These are phyloP conservation scores for Lathyrus oleraceus DNA, from an alignment of 306 rosid species.

Conservation along the genomic window DNA sequence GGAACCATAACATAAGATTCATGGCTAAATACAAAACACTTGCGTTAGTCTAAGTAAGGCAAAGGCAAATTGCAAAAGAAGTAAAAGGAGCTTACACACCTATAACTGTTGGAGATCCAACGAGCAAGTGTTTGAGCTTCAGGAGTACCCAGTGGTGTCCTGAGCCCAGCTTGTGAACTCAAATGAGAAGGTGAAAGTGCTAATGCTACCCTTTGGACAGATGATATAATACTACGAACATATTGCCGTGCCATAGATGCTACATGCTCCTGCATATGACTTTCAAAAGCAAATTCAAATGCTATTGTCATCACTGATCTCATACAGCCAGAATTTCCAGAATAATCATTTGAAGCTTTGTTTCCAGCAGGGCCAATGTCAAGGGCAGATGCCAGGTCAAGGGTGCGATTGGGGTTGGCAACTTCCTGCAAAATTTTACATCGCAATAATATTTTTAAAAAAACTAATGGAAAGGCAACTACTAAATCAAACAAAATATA, in stretches of 20 bases:
- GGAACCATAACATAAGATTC: neutral
- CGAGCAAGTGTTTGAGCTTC: constrained; percentile 98
- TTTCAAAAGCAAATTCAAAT: constrained; percentile 95
- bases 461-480: neutral
- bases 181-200: constrained; percentile 96
- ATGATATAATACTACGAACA: constrained; percentile 93
- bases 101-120: constrained; percentile 96
- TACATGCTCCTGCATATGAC: constrained; percentile 98
- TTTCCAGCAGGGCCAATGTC: constrained; percentile 86
- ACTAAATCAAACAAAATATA: constrained; percentile 3
- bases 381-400: constrained; percentile 96
- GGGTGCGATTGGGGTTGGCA: constrained; percentile 94
- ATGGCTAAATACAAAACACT: neutral
- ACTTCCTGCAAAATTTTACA: constrained; percentile 64
- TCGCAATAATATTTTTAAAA: neutral
- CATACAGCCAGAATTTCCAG: constrained; percentile 68
- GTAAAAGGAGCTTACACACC: constrained; percentile 48
- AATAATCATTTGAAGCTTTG: constrained; percentile 60
- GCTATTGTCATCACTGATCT: constrained; percentile 99
- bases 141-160: constrained; percentile 88
- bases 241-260: constrained; percentile 98
- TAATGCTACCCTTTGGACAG: constrained; percentile 96
- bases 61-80: neutral
- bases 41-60: neutral
- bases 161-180: constrained; percentile 83